These are phyloP conservation scores for Acer saccharum DNA, from an alignment of 345 rosid species.

Conservation along the genomic window DNA sequence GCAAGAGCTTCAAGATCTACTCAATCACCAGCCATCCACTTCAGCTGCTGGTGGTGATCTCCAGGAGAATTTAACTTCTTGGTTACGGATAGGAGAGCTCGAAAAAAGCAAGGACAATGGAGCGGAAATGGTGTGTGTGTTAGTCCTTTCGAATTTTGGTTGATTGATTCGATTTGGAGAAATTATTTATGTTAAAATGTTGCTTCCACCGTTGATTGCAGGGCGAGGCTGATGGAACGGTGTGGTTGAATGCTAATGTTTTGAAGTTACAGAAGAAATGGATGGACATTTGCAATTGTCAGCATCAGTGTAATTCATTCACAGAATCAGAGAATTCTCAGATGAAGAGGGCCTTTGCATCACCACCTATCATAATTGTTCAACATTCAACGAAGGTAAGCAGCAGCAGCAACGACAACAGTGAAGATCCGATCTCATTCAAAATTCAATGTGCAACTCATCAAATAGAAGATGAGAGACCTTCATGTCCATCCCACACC, in stretches of 20 bases:
- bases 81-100: slow-evolving; percentile 45
- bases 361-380: not conserved
- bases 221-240: slow-evolving; percentile 47
- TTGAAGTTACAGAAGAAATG: slow-evolving; percentile 55
- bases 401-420: not conserved
- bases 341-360: not conserved
- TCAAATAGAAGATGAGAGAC: slow-evolving; percentile 22
- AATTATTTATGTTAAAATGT: slow-evolving; percentile 40
- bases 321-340: slow-evolving; percentile 36
- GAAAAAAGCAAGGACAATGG: slow-evolving; percentile 38
- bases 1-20: slow-evolving; percentile 50
- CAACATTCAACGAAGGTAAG: slow-evolving; percentile 11
- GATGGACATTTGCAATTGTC: slow-evolving; percentile 55
- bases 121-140: slow-evolving; percentile 43
- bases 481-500: slow-evolving; percentile 13
- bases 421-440: slow-evolving; percentile 13
- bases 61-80: slow-evolving; percentile 43
- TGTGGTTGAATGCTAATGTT: slow-evolving; percentile 33
- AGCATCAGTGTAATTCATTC: slow-evolving; percentile 48
- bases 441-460: slow-evolving; percentile 21
- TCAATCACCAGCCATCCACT: slow-evolving; percentile 36
- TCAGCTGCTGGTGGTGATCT: slow-evolving; percentile 44
- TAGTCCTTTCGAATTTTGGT: slow-evolving; percentile 6
- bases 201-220: slow-evolving; percentile 55
- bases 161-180: not conserved